Percentiles rank a stretch among this genome's conserved stretches.
Evolutionary conservation across 2,329 filamentous ascomycete species (phyloP).

Genomic region (Blastomyces parvus): DNA sequence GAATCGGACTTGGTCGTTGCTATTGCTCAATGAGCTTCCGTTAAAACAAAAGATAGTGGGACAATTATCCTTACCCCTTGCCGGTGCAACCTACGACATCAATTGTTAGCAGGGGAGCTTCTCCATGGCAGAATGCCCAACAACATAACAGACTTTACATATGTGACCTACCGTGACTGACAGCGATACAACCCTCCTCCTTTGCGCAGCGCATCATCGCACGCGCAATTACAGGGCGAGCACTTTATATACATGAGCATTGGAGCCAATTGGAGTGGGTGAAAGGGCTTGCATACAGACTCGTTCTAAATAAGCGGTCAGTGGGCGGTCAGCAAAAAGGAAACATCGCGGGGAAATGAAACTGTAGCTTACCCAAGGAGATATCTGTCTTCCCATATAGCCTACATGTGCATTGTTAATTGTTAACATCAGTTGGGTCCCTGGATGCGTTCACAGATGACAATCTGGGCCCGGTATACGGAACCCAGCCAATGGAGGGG

Average conservation of each 20-base stretch:
- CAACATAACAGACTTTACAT: background rate
- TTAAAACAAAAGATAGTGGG: slow-evolving; percentile 1
- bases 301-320: slow-evolving; percentile 24
- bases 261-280: slow-evolving; percentile 3
- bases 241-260: slow-evolving; percentile 16
- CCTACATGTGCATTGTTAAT: slow-evolving; percentile 35
- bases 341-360: background rate
- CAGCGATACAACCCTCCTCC: slow-evolving; percentile 35
- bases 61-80: slow-evolving; percentile 27
- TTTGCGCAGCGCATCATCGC: slow-evolving; percentile 35
- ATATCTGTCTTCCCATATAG: slow-evolving; percentile 59
- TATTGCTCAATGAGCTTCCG: slow-evolving; percentile 4
- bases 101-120: background rate
- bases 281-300: slow-evolving; percentile 18
- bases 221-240: slow-evolving; percentile 41
- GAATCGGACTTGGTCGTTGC: slow-evolving; percentile 42
- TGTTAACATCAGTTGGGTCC: slow-evolving; percentile 18
- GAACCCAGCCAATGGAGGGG: background rate
- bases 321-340: slow-evolving; percentile 13
- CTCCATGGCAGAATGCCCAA: background rate
- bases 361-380: slow-evolving; percentile 39
- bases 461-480: slow-evolving; percentile 6
- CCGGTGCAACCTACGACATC: slow-evolving; percentile 33
- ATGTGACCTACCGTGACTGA: slow-evolving; percentile 27
- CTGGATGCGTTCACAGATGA: background rate